Conservation (phyloP, 2,329 filamentous ascomycete species). For the Didymella sp. region DNA sequence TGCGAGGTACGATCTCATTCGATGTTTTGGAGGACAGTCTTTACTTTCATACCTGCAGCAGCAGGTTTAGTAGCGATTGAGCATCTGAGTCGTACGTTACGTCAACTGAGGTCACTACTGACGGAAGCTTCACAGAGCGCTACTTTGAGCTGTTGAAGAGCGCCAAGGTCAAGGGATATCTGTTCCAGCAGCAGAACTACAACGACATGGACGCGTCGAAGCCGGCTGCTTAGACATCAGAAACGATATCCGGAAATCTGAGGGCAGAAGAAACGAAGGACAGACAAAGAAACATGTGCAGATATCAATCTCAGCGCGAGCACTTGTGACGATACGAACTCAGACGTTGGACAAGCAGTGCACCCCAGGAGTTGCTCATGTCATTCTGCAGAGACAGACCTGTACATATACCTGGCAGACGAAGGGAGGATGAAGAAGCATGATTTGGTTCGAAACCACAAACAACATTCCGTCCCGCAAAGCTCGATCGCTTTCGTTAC, state of each 20-base stretch:
- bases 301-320: conserved; percentile 9
- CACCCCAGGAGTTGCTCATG: conserved; percentile 19
- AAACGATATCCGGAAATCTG: not conserved
- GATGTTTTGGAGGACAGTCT: not conserved
- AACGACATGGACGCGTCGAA: conserved; percentile 44
- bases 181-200: conserved; percentile 83
- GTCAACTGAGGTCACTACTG: conserved; percentile 22
- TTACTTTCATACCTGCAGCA: not conserved
- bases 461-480: not conserved
- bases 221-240: conserved; percentile 7
- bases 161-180: conserved; percentile 77
- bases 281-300: conserved; percentile 6
- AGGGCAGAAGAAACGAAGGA: conserved; percentile 1
- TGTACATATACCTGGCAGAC: conserved; percentile 42
- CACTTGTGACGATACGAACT: conserved; percentile 19
- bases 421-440: conserved; percentile 23
- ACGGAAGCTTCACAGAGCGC: conserved; percentile 64
- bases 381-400: conserved; percentile 30
- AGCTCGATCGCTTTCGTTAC: not conserved
- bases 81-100: not conserved
- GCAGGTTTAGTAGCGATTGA: not conserved
- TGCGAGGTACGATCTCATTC: conserved; percentile 70
- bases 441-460: conserved; percentile 14
- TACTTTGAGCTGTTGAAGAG: conserved; percentile 80
- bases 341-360: conserved; percentile 21